Evolutionary conservation across 768 basidiomycete species (phyloP).

Genomic region (Paxillus ammoniavirescens): DNA sequence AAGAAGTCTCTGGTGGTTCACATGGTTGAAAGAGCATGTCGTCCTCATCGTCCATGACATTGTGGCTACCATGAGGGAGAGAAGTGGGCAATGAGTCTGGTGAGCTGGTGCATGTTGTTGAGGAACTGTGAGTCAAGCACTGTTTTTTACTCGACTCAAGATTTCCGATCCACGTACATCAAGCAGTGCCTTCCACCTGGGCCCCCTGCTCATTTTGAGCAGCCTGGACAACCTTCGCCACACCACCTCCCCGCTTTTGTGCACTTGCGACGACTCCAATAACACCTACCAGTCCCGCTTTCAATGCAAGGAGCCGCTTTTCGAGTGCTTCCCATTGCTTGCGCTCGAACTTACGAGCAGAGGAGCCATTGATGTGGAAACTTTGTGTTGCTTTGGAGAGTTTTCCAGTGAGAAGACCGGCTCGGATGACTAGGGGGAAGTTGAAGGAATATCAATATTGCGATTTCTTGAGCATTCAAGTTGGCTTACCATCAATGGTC

Average conservation of each 20-base stretch:
- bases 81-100: constrained; percentile 51
- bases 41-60: constrained; percentile 43
- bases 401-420: constrained; percentile 75
- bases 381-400: constrained; percentile 79
- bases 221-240: constrained; percentile 20
- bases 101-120: too few species aligned
- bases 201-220: constrained; percentile 21
- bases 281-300: constrained; percentile 64
- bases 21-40: constrained; percentile 53
- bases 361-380: constrained; percentile 70
- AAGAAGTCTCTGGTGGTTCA: constrained; percentile 48
- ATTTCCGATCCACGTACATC: constrained; percentile 5
- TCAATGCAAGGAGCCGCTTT: constrained; percentile 75
- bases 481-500: constrained; percentile 74
- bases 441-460: neutral
- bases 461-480: neutral
- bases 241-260: constrained; percentile 36
- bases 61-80: constrained; percentile 28
- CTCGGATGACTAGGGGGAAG: constrained; percentile 65
- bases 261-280: constrained; percentile 67
- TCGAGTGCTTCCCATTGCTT: constrained; percentile 81
- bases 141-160: neutral
- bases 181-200: constrained; percentile 22
- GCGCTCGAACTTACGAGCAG: constrained; percentile 71
- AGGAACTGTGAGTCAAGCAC: too few species aligned